Base-by-base conservation (phyloP, 176 grass and related monocot species). In the Elaeis guineensis region DNA sequence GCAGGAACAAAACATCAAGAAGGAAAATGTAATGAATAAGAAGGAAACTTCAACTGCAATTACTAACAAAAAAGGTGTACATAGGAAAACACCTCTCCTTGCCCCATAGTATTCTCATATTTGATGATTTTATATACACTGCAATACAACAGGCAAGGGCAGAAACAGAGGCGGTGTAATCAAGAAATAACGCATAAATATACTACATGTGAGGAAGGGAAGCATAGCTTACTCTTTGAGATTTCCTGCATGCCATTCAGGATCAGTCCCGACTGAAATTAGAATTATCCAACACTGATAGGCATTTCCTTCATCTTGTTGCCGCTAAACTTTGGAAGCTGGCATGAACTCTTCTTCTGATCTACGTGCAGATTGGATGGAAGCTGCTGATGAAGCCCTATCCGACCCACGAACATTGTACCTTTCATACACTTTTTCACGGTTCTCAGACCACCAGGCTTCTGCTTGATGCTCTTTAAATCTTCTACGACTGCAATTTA, bases 381-480 rank as follows among this genome's bases (percentile, higher is more conserved):
- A 93, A 12, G 89, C 83, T 1, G 88, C 85, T 2, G 88, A 92
- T 4, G 88, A 98, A 0, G 81, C 84, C 52, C 88, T 68, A 19
- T 98, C 94, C 0, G 85, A 86, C 50, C 85, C 86, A 57, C 84
- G 86, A 32, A 98, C 85, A 19, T 89, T 82, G 60, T 98, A 98
- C 61, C 79, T 85, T 49, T 98, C 94, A 0, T 98, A 93, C 1
- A 98, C 94, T 66, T 83, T 89, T 65, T 86, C 73, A 15, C 85
- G 84, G 50, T 98, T 98, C 75, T 98, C 94, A 21, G 83, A 85
- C 94, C 94, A 98, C 94, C 94, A 98, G 62, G 65, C 68, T 76
- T 92, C 88, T 32, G 94, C 94, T 57, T 98, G 94, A 63, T 98
- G 88, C 82, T 98, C 94, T 19, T 82, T 79, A 55, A 98, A 98